These are phyloP conservation scores for Colletotrichum noveboracense DNA, from an alignment of 2,329 filamentous ascomycete genomes.

Conservation along the genomic window DNA sequence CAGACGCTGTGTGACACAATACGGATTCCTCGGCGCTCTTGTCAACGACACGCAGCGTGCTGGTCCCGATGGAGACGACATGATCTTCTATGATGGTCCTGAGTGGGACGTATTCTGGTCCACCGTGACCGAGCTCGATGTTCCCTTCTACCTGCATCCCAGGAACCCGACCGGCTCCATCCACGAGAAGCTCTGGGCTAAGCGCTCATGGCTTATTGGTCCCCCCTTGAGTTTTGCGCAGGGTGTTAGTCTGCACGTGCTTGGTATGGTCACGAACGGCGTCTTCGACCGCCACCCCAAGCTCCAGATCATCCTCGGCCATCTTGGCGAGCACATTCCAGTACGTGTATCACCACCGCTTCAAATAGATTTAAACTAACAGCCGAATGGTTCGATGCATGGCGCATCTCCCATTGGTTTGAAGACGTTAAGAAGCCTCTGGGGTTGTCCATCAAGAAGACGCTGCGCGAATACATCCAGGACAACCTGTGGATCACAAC, in stretches of 20 bases:
- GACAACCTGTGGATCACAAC: background rate
- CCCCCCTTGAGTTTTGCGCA: background rate
- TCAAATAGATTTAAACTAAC: too few relatives aligned
- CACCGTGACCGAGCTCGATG: background rate
- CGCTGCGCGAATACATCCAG: background rate
- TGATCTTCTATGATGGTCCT: background rate
- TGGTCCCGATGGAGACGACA: background rate
- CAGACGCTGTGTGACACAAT: slow-evolving; percentile 56
- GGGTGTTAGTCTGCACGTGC: background rate
- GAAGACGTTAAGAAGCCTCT: background rate
- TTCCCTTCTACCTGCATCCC: background rate
- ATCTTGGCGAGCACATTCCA: background rate
- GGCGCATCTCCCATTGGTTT: background rate
- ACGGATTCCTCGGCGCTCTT: slow-evolving; percentile 64
- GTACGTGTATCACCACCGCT: too few relatives aligned
- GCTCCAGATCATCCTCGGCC: background rate
- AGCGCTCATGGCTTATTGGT: background rate
- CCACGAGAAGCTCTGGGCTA: background rate
- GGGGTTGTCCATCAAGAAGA: background rate
- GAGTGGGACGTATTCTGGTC: background rate
- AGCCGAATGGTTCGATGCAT: background rate
- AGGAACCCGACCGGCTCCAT: background rate
- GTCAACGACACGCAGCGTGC: background rate
- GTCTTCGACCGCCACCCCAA: background rate
- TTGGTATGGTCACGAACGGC: background rate